Conservation (phyloP, 129 eudicot genomes). For the Daucus carota region DH1_v3.0 NC_030383.2:7392001-7392500, state of each 20-base stretch:
- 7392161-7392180: no score
- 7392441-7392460: not conserved
- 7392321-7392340: not conserved
- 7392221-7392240: not conserved
- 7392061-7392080: conserved; percentile 98
- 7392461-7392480: not conserved
- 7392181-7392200: not conserved
- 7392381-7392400: not conserved
- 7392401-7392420: not conserved
- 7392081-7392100: conserved; percentile 88
- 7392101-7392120: conserved; percentile 6
- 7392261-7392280: not conserved
- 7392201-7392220: not conserved
- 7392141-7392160: not conserved
- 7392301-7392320: not conserved
- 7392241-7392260: no score
- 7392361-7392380: not conserved
- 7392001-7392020: conserved; percentile 83
- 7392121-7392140: not conserved
- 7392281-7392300: not conserved
- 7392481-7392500: not conserved
- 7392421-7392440: no score
- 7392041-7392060: conserved; percentile 94
- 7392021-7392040: conserved; percentile 87
- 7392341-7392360: not conserved